These are phyloP conservation scores for Fagopyrum esculentum DNA, from an alignment of 148 eudicot genomes.

Conservation along the genomic window DNA sequence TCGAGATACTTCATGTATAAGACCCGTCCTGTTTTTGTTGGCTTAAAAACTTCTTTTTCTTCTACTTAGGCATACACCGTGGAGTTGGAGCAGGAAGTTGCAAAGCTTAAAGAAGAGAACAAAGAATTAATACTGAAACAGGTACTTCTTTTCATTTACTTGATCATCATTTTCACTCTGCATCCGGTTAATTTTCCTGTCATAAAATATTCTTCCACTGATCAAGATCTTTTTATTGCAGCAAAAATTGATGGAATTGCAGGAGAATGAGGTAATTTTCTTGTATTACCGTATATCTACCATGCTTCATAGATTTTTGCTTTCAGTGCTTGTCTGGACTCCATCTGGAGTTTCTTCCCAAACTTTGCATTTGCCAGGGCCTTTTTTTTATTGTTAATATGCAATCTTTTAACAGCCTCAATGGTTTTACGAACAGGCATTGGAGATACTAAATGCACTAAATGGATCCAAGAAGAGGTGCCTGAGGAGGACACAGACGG, in stretches of 20 bases:
- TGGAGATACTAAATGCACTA: slow-evolving; percentile 56
- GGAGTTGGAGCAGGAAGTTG: slow-evolving; percentile 87
- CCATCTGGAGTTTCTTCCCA: background rate
- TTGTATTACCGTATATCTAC: background rate
- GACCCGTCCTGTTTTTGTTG: background rate
- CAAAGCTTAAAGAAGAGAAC: slow-evolving; percentile 71
- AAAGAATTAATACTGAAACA: slow-evolving; percentile 59
- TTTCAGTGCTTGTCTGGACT: background rate
- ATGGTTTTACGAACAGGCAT: slow-evolving; percentile 26
- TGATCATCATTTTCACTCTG: background rate
- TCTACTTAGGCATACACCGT: slow-evolving; percentile 68
- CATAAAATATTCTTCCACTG: background rate
- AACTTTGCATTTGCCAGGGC: background rate
- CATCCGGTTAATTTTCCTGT: background rate
- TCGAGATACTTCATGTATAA: background rate
- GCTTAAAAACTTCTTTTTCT: background rate
- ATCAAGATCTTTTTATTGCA: slow-evolving; percentile 29
- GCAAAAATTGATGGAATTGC: slow-evolving; percentile 70
- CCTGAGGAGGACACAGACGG: slow-evolving; percentile 72
- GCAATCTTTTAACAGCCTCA: background rate
- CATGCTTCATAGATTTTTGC: background rate
- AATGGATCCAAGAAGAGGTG: slow-evolving; percentile 46
- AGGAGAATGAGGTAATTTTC: slow-evolving; percentile 73
- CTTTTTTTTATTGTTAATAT: background rate
- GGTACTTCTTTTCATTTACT: slow-evolving; percentile 24